These are phyloP conservation scores for Fomitopsis schrenkii DNA, from an alignment of 1,284 basidiomycete genomes.

Conservation along the genomic window DNA sequence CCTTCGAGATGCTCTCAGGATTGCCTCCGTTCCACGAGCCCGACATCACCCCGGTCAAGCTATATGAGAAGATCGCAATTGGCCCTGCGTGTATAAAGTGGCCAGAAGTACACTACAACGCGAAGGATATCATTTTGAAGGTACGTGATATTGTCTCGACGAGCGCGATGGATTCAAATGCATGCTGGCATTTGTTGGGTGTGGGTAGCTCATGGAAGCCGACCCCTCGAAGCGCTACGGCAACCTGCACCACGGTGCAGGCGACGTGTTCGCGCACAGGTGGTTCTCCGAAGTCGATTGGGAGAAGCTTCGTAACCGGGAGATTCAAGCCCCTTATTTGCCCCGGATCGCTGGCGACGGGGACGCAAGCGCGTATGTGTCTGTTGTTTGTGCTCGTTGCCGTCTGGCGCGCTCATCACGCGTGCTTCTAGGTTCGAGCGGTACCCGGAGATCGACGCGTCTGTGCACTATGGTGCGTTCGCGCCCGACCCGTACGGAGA, in stretches of 20 bases:
- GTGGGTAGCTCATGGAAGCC: conserved; percentile 65
- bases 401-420: not conserved
- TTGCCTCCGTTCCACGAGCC: conserved; percentile 75
- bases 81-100: conserved; percentile 83
- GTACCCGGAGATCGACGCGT: conserved; percentile 70
- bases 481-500: conserved; percentile 53
- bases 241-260: conserved; percentile 88
- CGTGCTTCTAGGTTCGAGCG: conserved; percentile 56
- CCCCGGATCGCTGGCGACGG: conserved; percentile 85
- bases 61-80: conserved; percentile 80
- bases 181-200: not conserved
- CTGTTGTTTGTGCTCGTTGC: not conserved
- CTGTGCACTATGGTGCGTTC: conserved; percentile 52
- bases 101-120: conserved; percentile 83
- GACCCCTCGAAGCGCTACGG: conserved; percentile 93
- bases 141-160: not conserved
- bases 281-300: conserved; percentile 99
- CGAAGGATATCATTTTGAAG: conserved; percentile 86
- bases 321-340: conserved; percentile 96
- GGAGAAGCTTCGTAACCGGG: conserved; percentile 77
- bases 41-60: conserved; percentile 57
- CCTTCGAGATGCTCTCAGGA: conserved; percentile 96
- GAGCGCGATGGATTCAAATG: not conserved
- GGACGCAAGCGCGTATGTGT: conserved; percentile 85
- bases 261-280: conserved; percentile 93